A percentile compares a stretch with the other conserved stretches of the same genome.
Conservation (phyloP, 225 moss, liverwort and hornwort species). For the Bryum argenteum region DNA sequence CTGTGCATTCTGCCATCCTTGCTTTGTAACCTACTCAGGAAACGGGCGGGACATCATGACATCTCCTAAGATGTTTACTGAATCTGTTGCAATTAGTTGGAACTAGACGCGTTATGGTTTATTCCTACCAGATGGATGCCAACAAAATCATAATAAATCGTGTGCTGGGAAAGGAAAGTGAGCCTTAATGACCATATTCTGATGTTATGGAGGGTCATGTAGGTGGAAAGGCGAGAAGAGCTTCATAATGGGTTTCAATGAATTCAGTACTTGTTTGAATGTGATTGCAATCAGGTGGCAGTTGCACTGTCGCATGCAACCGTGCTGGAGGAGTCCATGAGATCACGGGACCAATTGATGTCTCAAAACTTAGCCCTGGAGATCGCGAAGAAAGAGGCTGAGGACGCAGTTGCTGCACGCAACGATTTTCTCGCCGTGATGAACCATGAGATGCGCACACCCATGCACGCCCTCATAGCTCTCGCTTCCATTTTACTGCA, state of each 20-base stretch:
- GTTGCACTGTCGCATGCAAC: constrained; percentile 91
- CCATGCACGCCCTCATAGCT: constrained; percentile 95
- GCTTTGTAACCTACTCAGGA: background rate
- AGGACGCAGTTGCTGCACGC: constrained; percentile 83
- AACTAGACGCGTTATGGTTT: background rate
- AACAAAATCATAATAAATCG: background rate
- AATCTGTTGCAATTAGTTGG: background rate
- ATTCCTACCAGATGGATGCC: background rate
- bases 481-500: constrained; percentile 76
- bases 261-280: background rate
- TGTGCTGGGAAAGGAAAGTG: background rate
- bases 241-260: background rate
- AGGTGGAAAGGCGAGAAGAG: background rate
- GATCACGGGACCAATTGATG: constrained; percentile 73
- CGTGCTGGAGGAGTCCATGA: constrained; percentile 93
- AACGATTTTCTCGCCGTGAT: constrained; percentile 93
- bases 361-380: constrained; percentile 81
- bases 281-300: constrained; percentile 63
- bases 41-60: background rate
- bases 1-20: constrained; percentile 5
- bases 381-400: constrained; percentile 85
- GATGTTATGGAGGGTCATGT: background rate
- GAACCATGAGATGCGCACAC: constrained; percentile 97
- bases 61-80: background rate
- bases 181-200: background rate